phyloP scores from a whole-genome alignment of 345 rosid genomes.

The Gossypioides kirkii region DNA sequence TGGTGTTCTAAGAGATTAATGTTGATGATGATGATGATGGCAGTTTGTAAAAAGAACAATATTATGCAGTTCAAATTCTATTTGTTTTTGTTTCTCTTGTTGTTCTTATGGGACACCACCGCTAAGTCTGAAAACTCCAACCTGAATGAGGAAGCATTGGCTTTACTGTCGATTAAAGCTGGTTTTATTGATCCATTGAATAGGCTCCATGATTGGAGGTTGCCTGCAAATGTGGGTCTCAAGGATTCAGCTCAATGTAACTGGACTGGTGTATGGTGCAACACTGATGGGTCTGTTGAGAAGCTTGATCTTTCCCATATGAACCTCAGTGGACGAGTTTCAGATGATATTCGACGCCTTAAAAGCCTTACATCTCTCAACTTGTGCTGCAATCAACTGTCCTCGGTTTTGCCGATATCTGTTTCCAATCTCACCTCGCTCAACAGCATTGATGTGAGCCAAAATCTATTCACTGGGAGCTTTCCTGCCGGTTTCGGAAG shows the following conservation, averaged over 20 bases:
- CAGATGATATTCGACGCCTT: constrained; percentile 53
- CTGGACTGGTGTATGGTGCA: constrained; percentile 86
- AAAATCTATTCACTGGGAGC: constrained; percentile 55
- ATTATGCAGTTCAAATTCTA: constrained; percentile 27
- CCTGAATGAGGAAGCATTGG: constrained; percentile 39
- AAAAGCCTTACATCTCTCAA: constrained; percentile 53
- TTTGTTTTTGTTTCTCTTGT: constrained; percentile 33
- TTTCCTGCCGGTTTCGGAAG: constrained; percentile 54
- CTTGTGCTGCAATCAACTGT: constrained; percentile 67
- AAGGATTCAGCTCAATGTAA: constrained; percentile 42
- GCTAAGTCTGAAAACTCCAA: constrained; percentile 23
- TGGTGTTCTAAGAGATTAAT: constrained; percentile 24
- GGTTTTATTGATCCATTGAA: constrained; percentile 55
- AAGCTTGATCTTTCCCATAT: constrained; percentile 64
- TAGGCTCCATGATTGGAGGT: constrained; percentile 65
- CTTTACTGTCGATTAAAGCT: constrained; percentile 53
- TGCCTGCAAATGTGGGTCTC: constrained; percentile 23
- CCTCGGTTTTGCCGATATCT: constrained; percentile 42
- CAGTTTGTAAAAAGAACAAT: constrained; percentile 21
- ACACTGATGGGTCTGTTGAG: constrained; percentile 55
- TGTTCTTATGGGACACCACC: constrained; percentile 38
- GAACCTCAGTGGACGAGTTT: constrained; percentile 70
- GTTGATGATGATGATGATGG: constrained; percentile 18
- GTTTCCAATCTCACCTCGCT: constrained; percentile 48
- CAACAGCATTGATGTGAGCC: constrained; percentile 60